A percentile compares a stretch with the other conserved stretches of the same genome.
Conservation (phyloP, 768 basidiomycete genomes). For the Boletus pseudo-olivaceus region DNA sequence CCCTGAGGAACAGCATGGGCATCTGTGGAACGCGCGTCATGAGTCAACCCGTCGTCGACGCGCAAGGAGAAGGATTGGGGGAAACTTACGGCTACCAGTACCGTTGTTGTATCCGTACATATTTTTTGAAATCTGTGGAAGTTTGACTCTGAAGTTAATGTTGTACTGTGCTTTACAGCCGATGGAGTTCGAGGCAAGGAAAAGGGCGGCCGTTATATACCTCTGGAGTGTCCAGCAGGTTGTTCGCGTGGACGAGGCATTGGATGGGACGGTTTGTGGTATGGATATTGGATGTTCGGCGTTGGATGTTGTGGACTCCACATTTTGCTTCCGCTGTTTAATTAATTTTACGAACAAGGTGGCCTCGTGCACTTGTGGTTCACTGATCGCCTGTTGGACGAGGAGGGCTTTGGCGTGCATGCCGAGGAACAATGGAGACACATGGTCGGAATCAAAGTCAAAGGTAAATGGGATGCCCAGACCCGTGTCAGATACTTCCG, state of each 20-base stretch:
- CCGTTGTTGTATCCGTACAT: conserved; percentile 7
- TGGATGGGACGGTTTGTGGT: neutral
- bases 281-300: neutral
- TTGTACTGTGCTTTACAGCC: neutral
- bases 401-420: neutral
- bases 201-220: conserved; percentile 6
- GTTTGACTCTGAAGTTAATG: neutral
- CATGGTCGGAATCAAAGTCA: neutral
- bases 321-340: conserved; percentile 4
- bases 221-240: neutral
- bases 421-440: conserved; percentile 5
- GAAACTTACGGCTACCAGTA: conserved; percentile 3
- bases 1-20: neutral
- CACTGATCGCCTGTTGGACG: neutral
- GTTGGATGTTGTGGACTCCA: conserved; percentile 2
- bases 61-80: neutral
- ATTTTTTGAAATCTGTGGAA: neutral
- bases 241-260: conserved; percentile 9
- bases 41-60: neutral
- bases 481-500: neutral
- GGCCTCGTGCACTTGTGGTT: neutral
- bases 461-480: neutral
- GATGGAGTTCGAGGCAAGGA: neutral
- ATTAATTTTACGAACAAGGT: conserved; percentile 6
- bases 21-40: neutral